Conservation (phyloP, 805 yeast genomes). For the Teunomyces atbi region DNA sequence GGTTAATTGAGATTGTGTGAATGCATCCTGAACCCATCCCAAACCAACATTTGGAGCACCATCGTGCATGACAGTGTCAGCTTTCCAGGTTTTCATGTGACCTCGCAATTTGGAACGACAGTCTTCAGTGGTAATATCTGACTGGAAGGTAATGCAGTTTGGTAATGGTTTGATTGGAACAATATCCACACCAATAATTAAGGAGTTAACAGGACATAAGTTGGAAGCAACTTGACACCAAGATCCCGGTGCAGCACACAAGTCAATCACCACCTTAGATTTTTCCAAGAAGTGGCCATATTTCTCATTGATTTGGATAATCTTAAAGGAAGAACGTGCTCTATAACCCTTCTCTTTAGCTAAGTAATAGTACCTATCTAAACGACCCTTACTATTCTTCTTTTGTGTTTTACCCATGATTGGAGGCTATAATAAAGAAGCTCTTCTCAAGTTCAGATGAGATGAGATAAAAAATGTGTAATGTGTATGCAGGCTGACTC, state of each 20-base stretch:
- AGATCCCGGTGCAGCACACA: conserved; percentile 99
- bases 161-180: conserved; percentile 97
- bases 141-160: conserved; percentile 88
- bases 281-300: conserved; percentile 93
- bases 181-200: conserved; percentile 97
- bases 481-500: background rate
- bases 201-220: conserved; percentile 85
- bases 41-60: conserved; percentile 99
- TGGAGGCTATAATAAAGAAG: background rate
- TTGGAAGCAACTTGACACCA: conserved; percentile 99
- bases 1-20: conserved; percentile 94
- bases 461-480: conserved; percentile 6
- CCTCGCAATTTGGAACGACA: conserved; percentile 94
- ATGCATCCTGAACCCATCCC: conserved; percentile 99
- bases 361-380: conserved; percentile 91
- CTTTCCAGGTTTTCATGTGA: conserved; percentile 98
- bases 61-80: conserved; percentile 96
- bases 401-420: conserved; percentile 90
- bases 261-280: conserved; percentile 93
- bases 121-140: conserved; percentile 97
- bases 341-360: conserved; percentile 98
- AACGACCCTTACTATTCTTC: conserved; percentile 97
- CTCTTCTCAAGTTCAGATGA: background rate
- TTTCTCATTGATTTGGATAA: conserved; percentile 92
- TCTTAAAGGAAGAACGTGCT: conserved; percentile 97